Evolutionary conservation across 371 early-diverging fungal genomes (phyloP), one percentile per base, ranked within the genome.

Genomic region (Aphelidium insulamus): DNA sequence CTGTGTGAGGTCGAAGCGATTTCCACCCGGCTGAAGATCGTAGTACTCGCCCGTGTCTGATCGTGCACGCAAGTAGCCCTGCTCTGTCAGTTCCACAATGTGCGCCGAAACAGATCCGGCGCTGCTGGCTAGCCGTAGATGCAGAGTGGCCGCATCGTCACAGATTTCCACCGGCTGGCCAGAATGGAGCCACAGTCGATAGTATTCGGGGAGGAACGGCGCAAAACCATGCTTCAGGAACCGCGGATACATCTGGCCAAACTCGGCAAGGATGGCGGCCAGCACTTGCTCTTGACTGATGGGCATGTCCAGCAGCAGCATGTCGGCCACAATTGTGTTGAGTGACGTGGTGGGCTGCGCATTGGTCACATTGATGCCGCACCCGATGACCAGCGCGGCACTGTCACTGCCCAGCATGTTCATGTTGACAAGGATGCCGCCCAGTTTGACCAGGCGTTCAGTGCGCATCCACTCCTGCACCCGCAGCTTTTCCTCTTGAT

Each of bases 181-280:
- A n/a, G n/a, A n/a, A 42, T 92, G 94, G 33, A 92, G 51, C 94
- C 94, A 92, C 17, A 59, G 47, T 38, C 47, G 32, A 42, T 84
- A 83, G 45, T 88, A 92, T 26, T 49, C 33, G 8, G 66, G 47
- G 30, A 73, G 40, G 29, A 92, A 69, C 32, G 72, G 71, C 26
- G 50, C 70, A 49, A 86, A 79, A 9, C 86, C 80, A 22, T 49
- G 23, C 9, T 43, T 46, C 22, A 69, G 52, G 50, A 87, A 85
- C 29, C 52, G 46, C 19, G 45, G 33, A 43, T 86, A 84, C 32
- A 74, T 46, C 20, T 49, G 37, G 36, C 82, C 81, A 41, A 90
- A 77, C 19, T 52, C 65, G 19, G 64, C 58, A 8, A 88, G 41
- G 14, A 83, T 62, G 4, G 59, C 52, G 2, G 87, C 80, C 26